Base-by-base conservation (phyloP, 75 land plant genomes). In the Sequoiadendron giganteum region DNA sequence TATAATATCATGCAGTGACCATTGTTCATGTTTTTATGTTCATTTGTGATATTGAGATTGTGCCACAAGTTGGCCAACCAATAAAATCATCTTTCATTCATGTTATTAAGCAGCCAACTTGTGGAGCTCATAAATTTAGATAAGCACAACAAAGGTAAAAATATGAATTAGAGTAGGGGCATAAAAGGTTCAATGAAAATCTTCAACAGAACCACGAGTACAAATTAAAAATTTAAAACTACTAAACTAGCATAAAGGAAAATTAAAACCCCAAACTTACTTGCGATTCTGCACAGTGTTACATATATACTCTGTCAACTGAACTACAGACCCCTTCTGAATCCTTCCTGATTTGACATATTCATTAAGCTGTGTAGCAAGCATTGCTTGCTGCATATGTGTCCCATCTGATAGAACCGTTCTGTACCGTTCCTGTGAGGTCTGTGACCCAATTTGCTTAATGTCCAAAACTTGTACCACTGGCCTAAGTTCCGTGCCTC, bases 331-430 rank as follows among this genome's bases (percentile, higher is more conserved):
- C 32, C 96, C 96, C 42, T 90, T 92, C 56, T 86, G 90, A 18
- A 95, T 88, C 38, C 36, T 77, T 30, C 94, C 93, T 80, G 61
- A 42, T 90, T 90, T 95, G 76, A 94, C 94, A 30, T 86, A 88
- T 2, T 93, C 94, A 78, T 93, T 95, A 88, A 97, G 97, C 92
- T 95, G 97, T 85, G 97, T 93, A 14, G 99, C 97, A 32, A 95
- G 92, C 93, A 97, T 93, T 11, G 96, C 97, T 86, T 93, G 95
- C 89, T 95, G 93, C 55, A 93, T 54, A 40, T 86, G 81, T 13
- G 72, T 87, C 28, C 95, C 92, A 82, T 97, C 99, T 42, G 97
- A 95, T 48, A 97, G 86, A 34, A 94, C 48, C 19, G 94, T 55
- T 0, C 97, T 90, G 91, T 90, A 95, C 65, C 96, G 81, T 80